Percentiles rank a stretch among this genome's conserved stretches.
Evolutionary conservation across 202 grass and related monocot genomes (phyloP).

Genomic region (Thinopyrum obtusiflorum): DNA sequence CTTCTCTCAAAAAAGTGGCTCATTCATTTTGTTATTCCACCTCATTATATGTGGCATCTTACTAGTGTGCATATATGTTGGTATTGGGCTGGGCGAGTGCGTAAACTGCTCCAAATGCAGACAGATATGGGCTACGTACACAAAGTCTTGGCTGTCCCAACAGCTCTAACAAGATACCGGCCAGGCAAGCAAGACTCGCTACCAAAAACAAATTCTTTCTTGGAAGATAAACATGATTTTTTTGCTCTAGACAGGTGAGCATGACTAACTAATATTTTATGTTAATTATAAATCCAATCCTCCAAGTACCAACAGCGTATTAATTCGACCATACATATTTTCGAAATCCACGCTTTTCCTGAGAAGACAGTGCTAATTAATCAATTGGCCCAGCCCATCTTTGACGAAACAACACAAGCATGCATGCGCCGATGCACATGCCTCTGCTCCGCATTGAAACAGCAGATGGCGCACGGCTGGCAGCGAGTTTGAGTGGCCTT

Average conservation of each 20-base stretch:
- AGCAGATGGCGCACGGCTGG: background rate
- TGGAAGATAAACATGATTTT: background rate
- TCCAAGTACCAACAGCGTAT: background rate
- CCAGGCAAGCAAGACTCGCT: background rate
- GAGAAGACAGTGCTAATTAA: background rate
- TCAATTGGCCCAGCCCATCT: background rate
- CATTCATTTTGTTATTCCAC: too few relatives aligned
- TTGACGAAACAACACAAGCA: background rate
- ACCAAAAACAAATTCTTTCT: background rate
- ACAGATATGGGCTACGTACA: background rate
- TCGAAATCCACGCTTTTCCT: background rate
- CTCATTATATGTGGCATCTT: too few relatives aligned
- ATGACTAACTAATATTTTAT: background rate
- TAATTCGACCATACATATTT: background rate
- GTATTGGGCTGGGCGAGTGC: too few relatives aligned
- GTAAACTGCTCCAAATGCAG: background rate
- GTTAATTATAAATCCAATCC: background rate
- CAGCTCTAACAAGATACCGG: background rate
- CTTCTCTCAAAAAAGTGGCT: too few relatives aligned
- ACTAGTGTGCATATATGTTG: background rate
- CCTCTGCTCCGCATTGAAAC: constrained; percentile 10
- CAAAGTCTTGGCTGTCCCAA: background rate
- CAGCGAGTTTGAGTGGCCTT: constrained; percentile 7
- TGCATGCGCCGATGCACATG: constrained; percentile 15
- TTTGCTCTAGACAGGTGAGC: background rate